phyloP scores from a whole-genome alignment of 2,329 filamentous ascomycete species.

The Seiridium unicorne region DNA sequence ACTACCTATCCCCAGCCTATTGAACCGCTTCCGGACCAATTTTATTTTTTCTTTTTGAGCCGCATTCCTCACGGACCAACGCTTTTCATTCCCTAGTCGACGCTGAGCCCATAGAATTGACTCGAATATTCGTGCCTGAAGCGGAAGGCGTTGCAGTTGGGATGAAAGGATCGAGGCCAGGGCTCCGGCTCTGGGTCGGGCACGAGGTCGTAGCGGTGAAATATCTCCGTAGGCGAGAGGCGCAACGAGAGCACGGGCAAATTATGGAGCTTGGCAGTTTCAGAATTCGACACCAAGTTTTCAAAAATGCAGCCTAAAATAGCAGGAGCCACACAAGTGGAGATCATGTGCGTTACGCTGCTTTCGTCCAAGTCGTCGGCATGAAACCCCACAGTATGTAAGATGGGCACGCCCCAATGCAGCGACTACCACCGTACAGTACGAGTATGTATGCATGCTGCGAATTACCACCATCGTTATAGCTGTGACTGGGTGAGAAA shows the following conservation, averaged over 20 bases:
- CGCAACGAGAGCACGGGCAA: neutral
- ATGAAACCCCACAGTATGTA: neutral
- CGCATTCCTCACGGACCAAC: too few species aligned
- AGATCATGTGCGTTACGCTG: neutral
- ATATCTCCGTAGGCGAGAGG: neutral
- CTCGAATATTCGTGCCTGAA: neutral
- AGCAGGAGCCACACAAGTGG: neutral
- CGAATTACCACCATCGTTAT: too few species aligned
- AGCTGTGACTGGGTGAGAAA: neutral
- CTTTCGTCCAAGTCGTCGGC: neutral
- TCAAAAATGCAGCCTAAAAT: slow-evolving; percentile 1
- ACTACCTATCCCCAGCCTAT: too few species aligned
- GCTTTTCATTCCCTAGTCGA: too few species aligned
- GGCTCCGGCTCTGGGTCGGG: neutral
- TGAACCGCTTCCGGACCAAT: too few species aligned
- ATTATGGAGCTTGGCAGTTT: slow-evolving; percentile 3
- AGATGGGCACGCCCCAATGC: neutral
- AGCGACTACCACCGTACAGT: too few species aligned
- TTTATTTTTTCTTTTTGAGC: too few species aligned
- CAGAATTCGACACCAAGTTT: slow-evolving; percentile 1
- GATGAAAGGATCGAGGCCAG: neutral
- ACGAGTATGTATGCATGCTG: too few species aligned
- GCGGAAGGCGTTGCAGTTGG: slow-evolving; percentile 1
- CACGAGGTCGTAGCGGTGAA: slow-evolving; percentile 4
- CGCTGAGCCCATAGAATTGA: too few species aligned